phyloP scores from a whole-genome alignment of 768 basidiomycete genomes.

The Kwoniella dendrophila region DNA sequence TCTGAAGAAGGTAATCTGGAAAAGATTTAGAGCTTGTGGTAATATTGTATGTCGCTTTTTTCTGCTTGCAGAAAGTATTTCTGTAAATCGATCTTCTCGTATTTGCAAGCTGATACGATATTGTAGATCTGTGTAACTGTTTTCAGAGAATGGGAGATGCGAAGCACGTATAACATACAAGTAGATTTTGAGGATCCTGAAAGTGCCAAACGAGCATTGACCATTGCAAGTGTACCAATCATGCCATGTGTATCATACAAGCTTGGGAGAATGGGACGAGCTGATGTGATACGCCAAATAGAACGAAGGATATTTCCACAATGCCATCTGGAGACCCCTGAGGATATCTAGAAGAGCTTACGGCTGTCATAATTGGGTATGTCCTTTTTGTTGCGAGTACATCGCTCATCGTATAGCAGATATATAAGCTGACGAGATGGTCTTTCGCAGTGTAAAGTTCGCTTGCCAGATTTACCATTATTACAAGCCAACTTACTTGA shows the following conservation, averaged over 20 bases:
- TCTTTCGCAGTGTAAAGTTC: not conserved
- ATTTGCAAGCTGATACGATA: not conserved
- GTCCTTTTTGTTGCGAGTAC: not conserved
- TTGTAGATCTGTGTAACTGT: not conserved
- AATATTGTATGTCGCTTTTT: not conserved
- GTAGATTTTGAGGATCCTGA: conserved; percentile 4
- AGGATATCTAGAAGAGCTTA: conserved; percentile 2
- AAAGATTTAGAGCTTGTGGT: not conserved
- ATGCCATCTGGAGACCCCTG: not conserved
- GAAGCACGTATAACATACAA: not conserved
- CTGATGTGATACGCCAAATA: conserved; percentile 9
- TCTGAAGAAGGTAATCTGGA: not conserved
- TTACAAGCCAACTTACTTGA: not conserved
- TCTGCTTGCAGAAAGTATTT: not conserved
- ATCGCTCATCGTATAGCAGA: not conserved
- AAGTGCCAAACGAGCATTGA: not conserved
- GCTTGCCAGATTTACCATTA: not conserved
- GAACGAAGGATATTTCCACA: not conserved
- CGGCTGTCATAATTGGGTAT: conserved; percentile 1
- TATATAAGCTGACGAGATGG: not conserved
- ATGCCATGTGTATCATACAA: not conserved
- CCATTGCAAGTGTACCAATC: not conserved
- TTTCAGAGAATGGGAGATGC: not conserved
- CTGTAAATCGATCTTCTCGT: not conserved
- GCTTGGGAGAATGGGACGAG: not conserved